Percentiles rank a stretch among this genome's conserved stretches.
Conservation (phyloP, 768 basidiomycete species). For the Tricholoma matsutake region DNA sequence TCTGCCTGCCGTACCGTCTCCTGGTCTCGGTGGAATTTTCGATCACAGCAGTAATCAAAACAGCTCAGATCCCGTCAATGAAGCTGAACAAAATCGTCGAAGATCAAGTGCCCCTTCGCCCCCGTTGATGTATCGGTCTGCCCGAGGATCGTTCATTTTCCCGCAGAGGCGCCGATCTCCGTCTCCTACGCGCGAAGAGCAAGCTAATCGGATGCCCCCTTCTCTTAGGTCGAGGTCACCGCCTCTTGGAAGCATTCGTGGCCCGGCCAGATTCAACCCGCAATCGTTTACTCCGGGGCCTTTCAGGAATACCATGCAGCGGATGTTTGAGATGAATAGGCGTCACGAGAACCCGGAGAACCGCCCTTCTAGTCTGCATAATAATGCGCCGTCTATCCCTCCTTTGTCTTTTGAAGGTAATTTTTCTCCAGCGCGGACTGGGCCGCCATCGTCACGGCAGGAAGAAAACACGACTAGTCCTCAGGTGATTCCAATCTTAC, state of each 20-base stretch:
- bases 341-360: constrained; percentile 12
- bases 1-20: constrained; percentile 9
- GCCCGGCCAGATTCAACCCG: constrained; percentile 28
- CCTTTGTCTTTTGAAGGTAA: constrained; percentile 36
- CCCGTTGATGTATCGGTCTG: neutral
- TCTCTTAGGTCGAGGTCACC: constrained; percentile 7
- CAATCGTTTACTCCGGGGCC: constrained; percentile 42
- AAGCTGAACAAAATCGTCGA: neutral
- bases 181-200: constrained; percentile 3
- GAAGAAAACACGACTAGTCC: neutral
- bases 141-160: neutral
- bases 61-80: neutral
- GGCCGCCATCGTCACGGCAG: neutral
- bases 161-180: constrained; percentile 4
- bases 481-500: neutral
- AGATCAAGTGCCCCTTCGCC: neutral
- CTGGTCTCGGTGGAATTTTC: constrained; percentile 22
- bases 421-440: constrained; percentile 3
- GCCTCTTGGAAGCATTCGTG: neutral
- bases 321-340: constrained; percentile 16
- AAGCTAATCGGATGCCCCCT: neutral
- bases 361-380: constrained; percentile 2
- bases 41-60: neutral
- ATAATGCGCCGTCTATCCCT: constrained; percentile 27
- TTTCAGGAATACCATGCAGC: constrained; percentile 46